Base-by-base conservation (phyloP, 208 protist species). In the Acanthamoeba sp. region DNA sequence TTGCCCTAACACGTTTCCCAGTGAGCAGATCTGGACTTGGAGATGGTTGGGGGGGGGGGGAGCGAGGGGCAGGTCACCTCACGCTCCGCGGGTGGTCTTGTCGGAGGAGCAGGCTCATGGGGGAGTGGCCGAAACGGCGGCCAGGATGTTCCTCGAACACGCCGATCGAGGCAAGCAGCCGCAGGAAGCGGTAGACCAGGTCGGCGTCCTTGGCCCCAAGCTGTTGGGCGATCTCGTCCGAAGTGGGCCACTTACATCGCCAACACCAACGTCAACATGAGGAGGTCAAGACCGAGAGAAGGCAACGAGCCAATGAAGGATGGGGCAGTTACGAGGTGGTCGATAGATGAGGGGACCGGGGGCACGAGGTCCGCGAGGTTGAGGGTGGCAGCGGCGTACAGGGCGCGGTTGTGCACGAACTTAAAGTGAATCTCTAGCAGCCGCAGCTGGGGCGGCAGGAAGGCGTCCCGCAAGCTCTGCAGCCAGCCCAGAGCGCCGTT, bases 91-190 rank as follows among this genome's bases (percentile, higher is more conserved):
- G 89, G 34, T 93, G 89, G 42, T 93, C 89, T 24, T 50, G 0
- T n/a, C 89, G 40, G 6, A 93, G 66, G 18, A 93, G 69, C 24
- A 84, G 29, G 69, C 66, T 84, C 32, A 82, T 64, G 18, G 40
- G n/a, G 7, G 38, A 62, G 66, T 93, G 89, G 0, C 48, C n/a
- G 64, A 93, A 93, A 12, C 89, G 89, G 0, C 66, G 92, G 2
- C 66, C 89, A 9, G 59, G 22, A 82, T 93, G 66, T n/a, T 93
- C 66, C 34, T 62, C 32, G 69, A 93, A 93, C n/a, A 93, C 89
- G 29, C 89, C 89, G 32, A 84, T 24, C 29, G 89, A 93, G 16
- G 89, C 34, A 7, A 93, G 59, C 27, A 84, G 45, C 29, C 89
- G 62, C 5, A 93, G 40, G 36, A 93, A 52, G 2, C 89, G 36